Base-by-base conservation (phyloP, 2,329 filamentous ascomycete species). In the Trichoderma gracile region DNA sequence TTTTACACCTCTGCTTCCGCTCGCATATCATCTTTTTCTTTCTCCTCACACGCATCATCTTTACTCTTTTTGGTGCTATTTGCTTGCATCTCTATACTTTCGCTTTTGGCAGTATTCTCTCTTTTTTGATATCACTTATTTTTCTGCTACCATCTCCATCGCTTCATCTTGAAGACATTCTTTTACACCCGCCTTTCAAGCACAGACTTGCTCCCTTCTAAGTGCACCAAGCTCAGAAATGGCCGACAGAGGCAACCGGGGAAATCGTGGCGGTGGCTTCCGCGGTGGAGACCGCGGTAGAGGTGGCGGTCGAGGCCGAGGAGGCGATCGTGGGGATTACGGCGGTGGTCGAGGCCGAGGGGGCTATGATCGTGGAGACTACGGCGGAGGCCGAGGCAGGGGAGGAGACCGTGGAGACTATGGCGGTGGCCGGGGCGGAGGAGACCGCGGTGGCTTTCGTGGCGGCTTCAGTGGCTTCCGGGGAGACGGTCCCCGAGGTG, bases 341-440 rank as follows among this genome's bases (percentile, higher is more conserved):
- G 50, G 50, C 30, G 50, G 50, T 3, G 30, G 27, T 53, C 52
- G 60, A 12, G 63, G 63, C 17, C 30, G 52, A 43, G 64, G 64
- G 23, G 47, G 70, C 12, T 67, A 71, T 19, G 65, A 67, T 12
- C 68, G 70, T n/a, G 70, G 69, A 10, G 69, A 67, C 19, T 38
- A 27, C 5, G 63, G 52, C 3, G 55, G 69, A 5, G 72, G 68
- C 17, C 65, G 65, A 15, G 56, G 67, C 25, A 52, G 69, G 2
- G 66, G 69, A 25, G 64, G 49, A 2, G 62, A 60, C 8, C 67
- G 67, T n/a, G 65, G 65, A 38, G 62, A 66, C 19, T 38, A 38
- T 8, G 63, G 45, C 3, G 55, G 69, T 8, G 72, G 68, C n/a
- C 65, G 65, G 14, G 56, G 67, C 25, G 30, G 64, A 63, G 69